Evolutionary conservation across 371 early-diverging fungal species (phyloP).

Genomic region (Smittium mucronatum): DNA sequence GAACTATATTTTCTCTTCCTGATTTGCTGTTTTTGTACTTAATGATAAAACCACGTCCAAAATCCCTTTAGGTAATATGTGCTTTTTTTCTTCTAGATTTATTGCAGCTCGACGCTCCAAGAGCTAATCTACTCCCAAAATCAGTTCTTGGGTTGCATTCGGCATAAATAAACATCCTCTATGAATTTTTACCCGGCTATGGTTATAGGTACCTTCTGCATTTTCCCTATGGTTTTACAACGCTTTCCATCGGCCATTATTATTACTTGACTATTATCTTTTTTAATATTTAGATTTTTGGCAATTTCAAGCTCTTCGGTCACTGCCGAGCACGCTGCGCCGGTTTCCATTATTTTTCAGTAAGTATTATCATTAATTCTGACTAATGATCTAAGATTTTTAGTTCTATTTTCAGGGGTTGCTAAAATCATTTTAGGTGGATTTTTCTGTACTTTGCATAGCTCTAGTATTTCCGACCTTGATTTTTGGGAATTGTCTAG

Average conservation of each 20-base stretch:
- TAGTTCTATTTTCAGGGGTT: not conserved
- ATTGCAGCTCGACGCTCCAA: too few species aligned
- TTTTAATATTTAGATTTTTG: not conserved
- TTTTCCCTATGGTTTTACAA: not conserved
- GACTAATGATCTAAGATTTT: not conserved
- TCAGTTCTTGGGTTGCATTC: too few species aligned
- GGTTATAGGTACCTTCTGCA: not conserved
- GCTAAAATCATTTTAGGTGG: not conserved
- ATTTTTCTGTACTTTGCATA: slow-evolving; percentile 6
- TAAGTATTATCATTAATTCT: slow-evolving; percentile 2
- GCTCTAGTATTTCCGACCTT: not conserved
- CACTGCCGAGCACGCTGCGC: slow-evolving; percentile 8
- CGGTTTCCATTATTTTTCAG: slow-evolving; percentile 7
- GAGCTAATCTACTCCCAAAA: too few species aligned
- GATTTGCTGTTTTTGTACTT: too few species aligned
- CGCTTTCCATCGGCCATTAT: not conserved
- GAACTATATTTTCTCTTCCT: too few species aligned
- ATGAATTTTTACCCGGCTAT: not conserved
- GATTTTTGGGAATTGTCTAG: not conserved
- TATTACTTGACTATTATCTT: slow-evolving; percentile 3
- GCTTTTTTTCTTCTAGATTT: too few species aligned
- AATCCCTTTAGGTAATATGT: too few species aligned
- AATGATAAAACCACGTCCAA: too few species aligned
- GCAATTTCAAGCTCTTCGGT: not conserved
- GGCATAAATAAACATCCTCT: too few species aligned